A percentile compares a stretch with the other conserved stretches of the same genome.
Conservation (phyloP, 192 early-diverging fungal genomes). For the Gamsiella multidivaricata region DNA sequence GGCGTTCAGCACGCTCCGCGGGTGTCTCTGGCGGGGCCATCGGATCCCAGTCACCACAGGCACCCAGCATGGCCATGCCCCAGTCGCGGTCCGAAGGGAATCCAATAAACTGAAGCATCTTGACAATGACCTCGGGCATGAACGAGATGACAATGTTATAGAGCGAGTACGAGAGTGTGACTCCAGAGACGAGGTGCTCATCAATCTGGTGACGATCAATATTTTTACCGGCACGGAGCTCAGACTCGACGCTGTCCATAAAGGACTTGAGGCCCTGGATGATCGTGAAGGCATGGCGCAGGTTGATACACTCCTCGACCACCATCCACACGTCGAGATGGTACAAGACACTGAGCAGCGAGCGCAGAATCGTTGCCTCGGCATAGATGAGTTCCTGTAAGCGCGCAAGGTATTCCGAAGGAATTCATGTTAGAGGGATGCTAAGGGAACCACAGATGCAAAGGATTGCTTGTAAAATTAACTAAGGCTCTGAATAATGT, state of each 20-base stretch:
- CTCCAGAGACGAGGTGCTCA: conserved; percentile 84
- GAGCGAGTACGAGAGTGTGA: conserved; percentile 79
- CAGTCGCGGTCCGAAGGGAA: conserved; percentile 81
- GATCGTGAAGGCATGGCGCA: conserved; percentile 74
- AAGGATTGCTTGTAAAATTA: no score
- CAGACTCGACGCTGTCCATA: conserved; percentile 58
- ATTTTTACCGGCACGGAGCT: conserved; percentile 60
- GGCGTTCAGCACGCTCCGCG: conserved; percentile 43
- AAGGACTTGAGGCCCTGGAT: conserved; percentile 69
- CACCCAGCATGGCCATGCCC: conserved; percentile 76
- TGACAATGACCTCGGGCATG: conserved; percentile 75
- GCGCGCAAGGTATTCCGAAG: no score
- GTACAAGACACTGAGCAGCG: conserved; percentile 77
- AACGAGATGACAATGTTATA: conserved; percentile 86
- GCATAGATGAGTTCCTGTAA: conserved; percentile 81
- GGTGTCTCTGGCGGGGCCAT: conserved; percentile 44
- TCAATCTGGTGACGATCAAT: conserved; percentile 70
- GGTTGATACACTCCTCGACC: conserved; percentile 81
- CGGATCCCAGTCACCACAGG: conserved; percentile 77
- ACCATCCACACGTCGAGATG: conserved; percentile 82
- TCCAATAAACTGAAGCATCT: conserved; percentile 86
- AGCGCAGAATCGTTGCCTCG: conserved; percentile 78
- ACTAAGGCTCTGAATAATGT: no score
- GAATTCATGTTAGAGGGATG: no score
- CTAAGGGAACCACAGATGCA: no score